Base-by-base conservation (phyloP, 2,329 filamentous ascomycete genomes). In the Beauveria asiatica region DNA sequence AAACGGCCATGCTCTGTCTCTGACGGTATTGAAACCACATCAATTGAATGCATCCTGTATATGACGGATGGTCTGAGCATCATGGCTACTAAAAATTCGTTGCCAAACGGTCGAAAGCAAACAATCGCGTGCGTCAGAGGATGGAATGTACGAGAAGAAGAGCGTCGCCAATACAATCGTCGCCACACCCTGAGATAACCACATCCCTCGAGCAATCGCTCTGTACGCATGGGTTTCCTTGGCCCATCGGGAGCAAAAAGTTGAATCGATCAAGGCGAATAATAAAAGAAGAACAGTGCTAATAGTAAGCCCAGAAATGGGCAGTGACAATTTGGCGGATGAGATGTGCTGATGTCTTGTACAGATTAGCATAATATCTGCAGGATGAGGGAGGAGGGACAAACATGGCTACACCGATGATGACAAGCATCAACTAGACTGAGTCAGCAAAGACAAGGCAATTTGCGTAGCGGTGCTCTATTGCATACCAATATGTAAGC, bases 1-100 rank as follows among this genome's bases (percentile, higher is more conserved):
- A 37, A 37, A 37, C 33, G 33, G 33, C 33, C 33, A 37, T 16
- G 33, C 33, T 16, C 33, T 37, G 33, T 37, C 33, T 37, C 33
- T 37, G 33, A 37, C 33, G 6, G 74, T 79, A 55, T 75, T 76
- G 50, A 87, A 76, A 1, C 86, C 86, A 65, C 86, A 89, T 72
- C 86, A 89, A 13, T 78, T 67, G 39, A 87, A 77, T 0, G 77
- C 69, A 66, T 88, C 82, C 64, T 89, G 85, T 59, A 89, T 85
- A 2, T 72, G 70, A 52, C 76, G 74, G 58, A 89, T 78, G 2
- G 75, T 70, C 2, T 64, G 66, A 1, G 62, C 75, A 61, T 87
- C 73, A 63, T 84, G 82, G 1, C 62, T 59, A 39, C 62, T 62
- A 45, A 65, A 68, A 3, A 67, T 60, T 1, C 50, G 56, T 59